Percentiles rank a stretch among this genome's conserved stretches.
phyloP scores from a whole-genome alignment of 2,329 filamentous ascomycete genomes.

The Setomelanomma holmii region DNA sequence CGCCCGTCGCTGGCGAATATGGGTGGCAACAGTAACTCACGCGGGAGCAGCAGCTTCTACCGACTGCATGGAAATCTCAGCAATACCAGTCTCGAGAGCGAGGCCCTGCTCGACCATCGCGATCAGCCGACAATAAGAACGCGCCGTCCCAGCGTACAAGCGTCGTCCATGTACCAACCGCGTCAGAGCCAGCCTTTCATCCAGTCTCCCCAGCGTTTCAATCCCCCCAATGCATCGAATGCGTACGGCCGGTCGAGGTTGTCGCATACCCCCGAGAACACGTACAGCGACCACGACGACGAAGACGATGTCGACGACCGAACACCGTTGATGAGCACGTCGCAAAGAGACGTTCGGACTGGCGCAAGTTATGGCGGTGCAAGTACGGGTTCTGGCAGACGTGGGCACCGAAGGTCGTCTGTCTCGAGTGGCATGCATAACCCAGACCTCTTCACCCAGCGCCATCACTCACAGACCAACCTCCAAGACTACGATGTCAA shows the following conservation, averaged over 20 bases:
- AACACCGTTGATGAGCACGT: constrained; percentile 61
- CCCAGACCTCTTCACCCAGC: constrained; percentile 32
- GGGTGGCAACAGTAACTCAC: constrained; percentile 35
- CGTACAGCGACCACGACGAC: constrained; percentile 59
- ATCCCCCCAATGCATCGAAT: constrained; percentile 14
- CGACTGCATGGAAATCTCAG: constrained; percentile 69
- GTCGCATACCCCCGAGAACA: constrained; percentile 33
- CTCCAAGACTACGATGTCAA: constrained; percentile 66
- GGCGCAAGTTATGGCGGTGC: constrained; percentile 43
- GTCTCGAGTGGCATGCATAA: constrained; percentile 37
- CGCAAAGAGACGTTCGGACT: constrained; percentile 45
- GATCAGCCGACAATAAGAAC: constrained; percentile 52
- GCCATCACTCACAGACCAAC: constrained; percentile 40
- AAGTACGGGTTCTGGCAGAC: constrained; percentile 39
- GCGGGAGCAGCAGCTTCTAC: constrained; percentile 60
- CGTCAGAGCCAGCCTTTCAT: constrained; percentile 32
- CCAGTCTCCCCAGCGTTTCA: constrained; percentile 28
- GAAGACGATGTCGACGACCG: constrained; percentile 57
- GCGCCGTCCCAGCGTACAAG: constrained; percentile 54
- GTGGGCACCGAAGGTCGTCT: constrained; percentile 35
- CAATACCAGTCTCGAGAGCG: constrained; percentile 86
- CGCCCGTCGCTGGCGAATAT: constrained; percentile 51
- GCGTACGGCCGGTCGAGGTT: constrained; percentile 35
- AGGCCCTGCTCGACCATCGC: constrained; percentile 87
- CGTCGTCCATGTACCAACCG: constrained; percentile 37